These are phyloP conservation scores for Lachnellula subtilissima DNA, from an alignment of 2,329 filamentous ascomycete genomes.

Conservation along the genomic window DNA sequence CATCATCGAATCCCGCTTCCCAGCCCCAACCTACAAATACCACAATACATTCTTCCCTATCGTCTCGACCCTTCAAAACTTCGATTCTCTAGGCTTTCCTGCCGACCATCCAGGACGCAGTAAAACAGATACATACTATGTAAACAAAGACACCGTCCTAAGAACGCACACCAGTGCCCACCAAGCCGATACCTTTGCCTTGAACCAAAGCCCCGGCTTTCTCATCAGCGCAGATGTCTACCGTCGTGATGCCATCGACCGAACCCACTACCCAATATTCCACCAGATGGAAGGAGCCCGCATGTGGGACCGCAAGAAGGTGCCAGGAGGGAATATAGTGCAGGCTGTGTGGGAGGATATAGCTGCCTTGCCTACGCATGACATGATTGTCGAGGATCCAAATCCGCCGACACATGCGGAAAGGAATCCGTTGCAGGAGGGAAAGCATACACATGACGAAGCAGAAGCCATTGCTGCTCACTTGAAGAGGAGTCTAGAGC, in stretches of 20 bases:
- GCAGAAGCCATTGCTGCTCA: slow-evolving; percentile 79
- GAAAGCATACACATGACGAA: slow-evolving; percentile 66
- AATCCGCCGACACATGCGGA: slow-evolving; percentile 73
- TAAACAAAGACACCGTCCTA: slow-evolving; percentile 78
- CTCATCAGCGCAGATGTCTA: slow-evolving; percentile 95
- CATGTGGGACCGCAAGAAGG: slow-evolving; percentile 72
- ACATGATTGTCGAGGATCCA: slow-evolving; percentile 74
- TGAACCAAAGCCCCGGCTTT: slow-evolving; percentile 70
- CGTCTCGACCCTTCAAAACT: slow-evolving; percentile 82
- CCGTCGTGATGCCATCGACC: slow-evolving; percentile 87
- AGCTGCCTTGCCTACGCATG: slow-evolving; percentile 65
- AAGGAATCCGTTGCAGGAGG: slow-evolving; percentile 75
- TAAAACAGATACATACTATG: slow-evolving; percentile 90
- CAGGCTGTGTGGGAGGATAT: slow-evolving; percentile 67
- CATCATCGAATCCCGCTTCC: slow-evolving; percentile 88
- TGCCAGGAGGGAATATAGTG: slow-evolving; percentile 53
- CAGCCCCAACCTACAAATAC: slow-evolving; percentile 64
- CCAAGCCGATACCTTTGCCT: slow-evolving; percentile 75
- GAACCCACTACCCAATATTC: slow-evolving; percentile 93
- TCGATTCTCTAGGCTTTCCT: slow-evolving; percentile 93
- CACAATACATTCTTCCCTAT: slow-evolving; percentile 79
- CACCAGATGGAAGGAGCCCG: slow-evolving; percentile 97
- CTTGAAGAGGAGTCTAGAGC: slow-evolving; percentile 82
- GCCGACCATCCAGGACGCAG: slow-evolving; percentile 81
- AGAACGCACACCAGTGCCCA: slow-evolving; percentile 94